A percentile compares a stretch with the other conserved stretches of the same genome.
These are phyloP conservation scores for Takakia lepidozioides DNA, from an alignment of 225 moss, liverwort and hornwort species.

Conservation along the genomic window DNA sequence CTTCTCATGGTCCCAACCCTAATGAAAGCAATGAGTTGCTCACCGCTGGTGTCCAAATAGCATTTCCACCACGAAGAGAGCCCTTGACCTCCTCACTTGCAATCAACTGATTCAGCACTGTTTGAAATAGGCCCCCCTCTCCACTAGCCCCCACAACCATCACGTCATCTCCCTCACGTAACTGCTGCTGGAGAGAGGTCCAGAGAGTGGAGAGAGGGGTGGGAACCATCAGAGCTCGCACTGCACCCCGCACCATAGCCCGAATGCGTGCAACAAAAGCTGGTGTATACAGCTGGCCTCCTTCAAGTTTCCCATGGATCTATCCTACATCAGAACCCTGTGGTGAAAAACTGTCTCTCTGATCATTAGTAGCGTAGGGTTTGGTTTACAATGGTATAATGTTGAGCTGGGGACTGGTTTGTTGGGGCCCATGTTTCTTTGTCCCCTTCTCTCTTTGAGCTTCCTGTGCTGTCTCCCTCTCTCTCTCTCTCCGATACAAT, in stretches of 20 bases:
- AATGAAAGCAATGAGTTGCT: slow-evolving; percentile 3
- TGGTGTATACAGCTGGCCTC: slow-evolving; percentile 93
- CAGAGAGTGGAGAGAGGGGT: slow-evolving; percentile 69
- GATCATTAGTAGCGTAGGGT: too few relatives aligned
- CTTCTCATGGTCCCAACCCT: background rate
- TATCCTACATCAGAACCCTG: slow-evolving; percentile 10
- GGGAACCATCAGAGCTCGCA: slow-evolving; percentile 82
- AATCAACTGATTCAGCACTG: slow-evolving; percentile 73
- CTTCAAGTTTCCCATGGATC: slow-evolving; percentile 96
- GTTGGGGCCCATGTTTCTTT: too few relatives aligned
- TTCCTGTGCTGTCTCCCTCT: too few relatives aligned
- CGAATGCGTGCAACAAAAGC: slow-evolving; percentile 78
- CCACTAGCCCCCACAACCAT: slow-evolving; percentile 55
- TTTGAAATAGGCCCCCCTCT: slow-evolving; percentile 76
- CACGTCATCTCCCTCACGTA: slow-evolving; percentile 76
- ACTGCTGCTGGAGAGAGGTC: slow-evolving; percentile 58
- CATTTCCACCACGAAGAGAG: slow-evolving; percentile 88
- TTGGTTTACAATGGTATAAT: too few relatives aligned
- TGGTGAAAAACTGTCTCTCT: too few relatives aligned
- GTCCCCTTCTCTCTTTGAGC: too few relatives aligned
- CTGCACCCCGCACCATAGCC: slow-evolving; percentile 74
- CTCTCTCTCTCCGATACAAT: too few relatives aligned
- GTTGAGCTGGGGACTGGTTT: too few relatives aligned
- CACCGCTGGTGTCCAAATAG: slow-evolving; percentile 89
- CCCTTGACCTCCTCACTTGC: slow-evolving; percentile 79